phyloP scores from a whole-genome alignment of 371 early-diverging fungal genomes.

The Mucor saturninus region DNA sequence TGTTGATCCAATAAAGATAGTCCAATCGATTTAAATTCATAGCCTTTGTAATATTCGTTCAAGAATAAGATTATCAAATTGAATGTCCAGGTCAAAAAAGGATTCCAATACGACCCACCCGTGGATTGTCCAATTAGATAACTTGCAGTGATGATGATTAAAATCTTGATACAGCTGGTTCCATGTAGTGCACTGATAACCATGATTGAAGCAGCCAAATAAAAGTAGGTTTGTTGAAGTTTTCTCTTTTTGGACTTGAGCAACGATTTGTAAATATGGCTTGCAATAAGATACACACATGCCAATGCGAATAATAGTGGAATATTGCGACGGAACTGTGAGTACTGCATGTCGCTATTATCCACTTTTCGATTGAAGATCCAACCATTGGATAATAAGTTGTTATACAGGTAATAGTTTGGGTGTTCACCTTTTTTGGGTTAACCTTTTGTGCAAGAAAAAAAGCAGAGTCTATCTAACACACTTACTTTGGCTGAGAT shows the following conservation, averaged over 20 bases:
- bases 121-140: constrained; percentile 65
- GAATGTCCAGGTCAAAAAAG: constrained; percentile 78
- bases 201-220: constrained; percentile 63
- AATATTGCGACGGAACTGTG: constrained; percentile 76
- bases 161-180: constrained; percentile 72
- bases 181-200: constrained; percentile 63
- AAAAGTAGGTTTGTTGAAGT: constrained; percentile 44
- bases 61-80: constrained; percentile 76
- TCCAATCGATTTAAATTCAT: constrained; percentile 64
- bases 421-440: constrained; percentile 33
- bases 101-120: constrained; percentile 60
- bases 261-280: constrained; percentile 18
- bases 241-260: constrained; percentile 6
- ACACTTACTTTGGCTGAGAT: constrained; percentile 61
- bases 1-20: constrained; percentile 61
- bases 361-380: constrained; percentile 70
- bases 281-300: constrained; percentile 49
- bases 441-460: constrained; percentile 45
- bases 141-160: constrained; percentile 62
- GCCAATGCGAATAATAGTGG: constrained; percentile 62
- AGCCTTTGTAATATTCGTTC: constrained; percentile 77
- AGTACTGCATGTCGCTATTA: constrained; percentile 87
- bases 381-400: constrained; percentile 71
- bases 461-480: constrained; percentile 31
- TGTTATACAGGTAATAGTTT: constrained; percentile 61